Conservation (phyloP, 371 early-diverging fungal genomes). For the Mortierella sp. region DNA sequence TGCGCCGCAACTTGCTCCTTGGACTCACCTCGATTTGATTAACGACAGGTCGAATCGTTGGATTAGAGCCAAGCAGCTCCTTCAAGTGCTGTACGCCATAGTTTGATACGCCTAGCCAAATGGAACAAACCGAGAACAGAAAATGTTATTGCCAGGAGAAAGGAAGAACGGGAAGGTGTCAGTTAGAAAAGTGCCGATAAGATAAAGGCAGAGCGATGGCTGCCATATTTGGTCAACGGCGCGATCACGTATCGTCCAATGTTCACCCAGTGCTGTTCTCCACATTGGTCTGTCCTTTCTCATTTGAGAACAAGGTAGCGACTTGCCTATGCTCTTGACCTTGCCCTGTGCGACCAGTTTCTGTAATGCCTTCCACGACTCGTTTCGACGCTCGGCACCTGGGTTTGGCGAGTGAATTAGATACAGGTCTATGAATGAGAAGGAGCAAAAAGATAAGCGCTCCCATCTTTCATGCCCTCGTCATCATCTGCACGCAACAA, state of each 20-base stretch:
- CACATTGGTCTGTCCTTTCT: not conserved
- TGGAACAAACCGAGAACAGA: slow-evolving; percentile 9
- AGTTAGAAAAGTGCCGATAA: slow-evolving; percentile 8
- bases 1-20: not conserved
- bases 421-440: slow-evolving; percentile 69
- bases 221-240: not conserved
- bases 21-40: slow-evolving; percentile 81
- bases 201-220: not conserved
- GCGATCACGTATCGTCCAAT: not conserved
- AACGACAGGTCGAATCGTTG: slow-evolving; percentile 77
- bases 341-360: slow-evolving; percentile 66
- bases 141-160: not conserved
- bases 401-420: slow-evolving; percentile 82
- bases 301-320: not conserved
- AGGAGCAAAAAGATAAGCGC: not conserved
- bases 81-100: slow-evolving; percentile 74
- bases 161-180: not conserved
- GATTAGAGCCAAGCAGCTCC: slow-evolving; percentile 66
- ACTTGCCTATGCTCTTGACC: slow-evolving; percentile 66
- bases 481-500: not conserved
- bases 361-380: slow-evolving; percentile 71
- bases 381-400: slow-evolving; percentile 62
- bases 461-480: not conserved
- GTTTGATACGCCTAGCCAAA: slow-evolving; percentile 78
- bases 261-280: not conserved